Base-by-base conservation (phyloP, 208 protist species). In the Wallacemonas rigidus region DNA sequence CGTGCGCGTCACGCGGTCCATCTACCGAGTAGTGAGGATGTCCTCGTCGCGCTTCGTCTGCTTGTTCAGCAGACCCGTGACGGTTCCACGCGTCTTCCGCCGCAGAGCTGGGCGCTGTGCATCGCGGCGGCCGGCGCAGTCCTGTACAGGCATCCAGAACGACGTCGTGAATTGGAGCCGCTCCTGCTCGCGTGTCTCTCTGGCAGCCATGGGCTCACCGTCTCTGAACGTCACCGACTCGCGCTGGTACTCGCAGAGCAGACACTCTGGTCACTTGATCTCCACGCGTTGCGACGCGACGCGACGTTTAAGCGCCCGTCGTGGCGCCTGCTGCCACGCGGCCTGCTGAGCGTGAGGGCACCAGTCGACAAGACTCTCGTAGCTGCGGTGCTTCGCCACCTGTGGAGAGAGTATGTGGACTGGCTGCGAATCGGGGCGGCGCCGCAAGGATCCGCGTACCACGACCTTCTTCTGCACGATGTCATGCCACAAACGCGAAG, bases 91-190 rank as follows among this genome's bases (percentile, higher is more conserved):
- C 56, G 5, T 6, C 36, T 40, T n/a, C 6, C 56, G 36, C 6
- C 6, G 56, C 38, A 65, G 54, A 68, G 48, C 0, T 51, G 74
- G 64, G 17, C 71, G 9, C 50, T 39, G 38, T 72, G 76, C 39
- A 12, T 80, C 9, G 76, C 69, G 38, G 70, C 70, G 12, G 43
- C 51, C 1, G 76, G 71, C 4, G 63, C 57, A 12, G 61, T 69
- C 35, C 58, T 76, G 55, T 50, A 17, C 0, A 44, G 45, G 2
- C 35, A 62, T 3, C 50, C 69, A 44, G 6, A 26, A 26, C 26
- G 26, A 26, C 26, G 26, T 26, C 26, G 26, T 26, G 26, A 26
- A 26, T 26, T 7, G 36, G 4, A 43, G 6, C 15, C 6, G 9
- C 56, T 62, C 6, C 36, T 62, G 36, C 56, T n/a, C 5, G 36